Base-by-base conservation (phyloP, 2,329 filamentous ascomycete genomes). In the Biscogniauxia mediterranea region DNA sequence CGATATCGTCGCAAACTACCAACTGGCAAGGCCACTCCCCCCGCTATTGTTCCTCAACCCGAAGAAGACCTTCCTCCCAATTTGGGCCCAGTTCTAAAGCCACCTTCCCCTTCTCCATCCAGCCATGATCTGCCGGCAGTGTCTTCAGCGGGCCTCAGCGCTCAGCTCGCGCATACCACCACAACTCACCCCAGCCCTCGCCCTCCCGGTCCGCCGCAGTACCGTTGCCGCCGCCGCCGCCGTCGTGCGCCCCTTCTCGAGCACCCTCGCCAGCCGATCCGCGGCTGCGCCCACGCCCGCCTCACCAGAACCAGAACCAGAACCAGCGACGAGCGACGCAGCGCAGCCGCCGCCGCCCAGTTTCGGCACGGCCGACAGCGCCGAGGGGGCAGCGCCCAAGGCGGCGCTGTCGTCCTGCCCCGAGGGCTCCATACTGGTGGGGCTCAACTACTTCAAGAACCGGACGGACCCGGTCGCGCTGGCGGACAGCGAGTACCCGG, bases 391-490 rank as follows among this genome's bases (percentile, higher is more conserved):
- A 5, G 26, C 68, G 15, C 49, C 59, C 17, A 68, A 66, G 19
- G 60, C 67, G 20, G 23, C 62, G 19, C 67, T 76, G 23, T 86
- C 84, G 7, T 82, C 81, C 26, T 88, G 89, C 68, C 79, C 82
- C 2, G 85, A 87, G 5, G 92, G 92, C 38, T 92, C 89, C 15
- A 77, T 87, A 15, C 80, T 96, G 51, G 86, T 81, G 59, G 91
- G 91, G 1, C 79, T 96, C 59, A 94, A 92, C 76, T 94, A 90
- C 76, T 77, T 88, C 71, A 95, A 95, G 79, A 86, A 85, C 67
- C 83, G 84, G 71, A 78, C 82, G 42, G 91, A 94, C 72, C 91
- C 92, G 0, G 80, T 94, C 5, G 92, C 92, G 9, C 75, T 88
- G 69, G 81, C 87, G 38, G 92, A 96, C 68, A 81, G 86, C 21